Evolutionary conservation across 2,329 filamentous ascomycete genomes (phyloP), one percentile per base, ranked within the genome.

Genomic region (Cryoendolithus antarcticus): DNA sequence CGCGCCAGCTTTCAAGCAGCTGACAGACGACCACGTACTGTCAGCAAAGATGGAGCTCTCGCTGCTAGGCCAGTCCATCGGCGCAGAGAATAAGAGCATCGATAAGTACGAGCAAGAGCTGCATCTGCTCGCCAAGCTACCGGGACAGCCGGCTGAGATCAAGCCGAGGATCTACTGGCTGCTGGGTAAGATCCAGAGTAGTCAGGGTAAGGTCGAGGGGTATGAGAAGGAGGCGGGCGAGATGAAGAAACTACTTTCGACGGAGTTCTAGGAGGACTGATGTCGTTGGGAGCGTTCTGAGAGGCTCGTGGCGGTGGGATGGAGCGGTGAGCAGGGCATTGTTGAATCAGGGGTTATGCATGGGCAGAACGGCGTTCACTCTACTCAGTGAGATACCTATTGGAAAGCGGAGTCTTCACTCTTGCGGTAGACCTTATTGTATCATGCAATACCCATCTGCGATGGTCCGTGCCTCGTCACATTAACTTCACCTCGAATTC

Each of bases 41-140:
- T 70, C 71, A 32, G 80, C 82, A 29, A 75, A 79, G 47, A 74
- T 95, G 44, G 66, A 70, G 42, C 65, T 93, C 8, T 73, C 75
- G 1, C 68, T 86, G 11, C 53, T 93, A 13, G 70, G 67, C 0
- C 79, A 89, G 56, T 63, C 83, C 41, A 75, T 77, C 15, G 79
- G 79, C 52, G 71, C 75, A 3, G 85, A 94, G 64, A 79, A 71
- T 37, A 75, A 76, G 58, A 78, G 62, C 7, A 85, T 95, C 43
- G 77, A 80, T 31, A 85, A 85, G 61, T 80, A 75, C 33, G 89
- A 95, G 65, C 67, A 69, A 19, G 88, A 96, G 61, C 65, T 96
- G 42, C 69, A 65, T 42, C 55, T 83, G 39, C 61, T 95, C n/a
- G 84, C 74, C 1, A 69, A 70, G 12, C 57, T 93, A 50, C 81